Evolutionary conservation across 352 stramenopile genomes (phyloP).

Genomic region (Globisporangium lucens): DNA sequence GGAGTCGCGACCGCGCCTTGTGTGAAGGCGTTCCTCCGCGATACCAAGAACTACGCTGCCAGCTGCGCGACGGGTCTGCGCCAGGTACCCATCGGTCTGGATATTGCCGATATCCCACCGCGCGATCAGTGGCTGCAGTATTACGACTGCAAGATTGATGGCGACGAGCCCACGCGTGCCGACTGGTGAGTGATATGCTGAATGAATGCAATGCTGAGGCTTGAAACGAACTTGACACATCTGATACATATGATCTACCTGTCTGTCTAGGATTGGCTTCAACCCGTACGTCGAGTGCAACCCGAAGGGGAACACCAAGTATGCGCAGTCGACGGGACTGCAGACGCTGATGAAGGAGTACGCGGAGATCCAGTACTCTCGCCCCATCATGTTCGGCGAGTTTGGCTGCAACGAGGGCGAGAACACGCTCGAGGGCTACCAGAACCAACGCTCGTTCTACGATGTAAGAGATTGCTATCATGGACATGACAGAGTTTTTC

Average conservation of each 20-base stretch:
- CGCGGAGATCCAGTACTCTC: slow-evolving; percentile 38
- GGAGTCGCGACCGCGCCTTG: slow-evolving; percentile 54
- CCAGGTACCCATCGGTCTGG: slow-evolving; percentile 65
- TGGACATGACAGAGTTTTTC: no score
- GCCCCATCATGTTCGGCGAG: slow-evolving; percentile 71
- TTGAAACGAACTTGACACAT: not conserved
- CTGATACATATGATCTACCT: not conserved
- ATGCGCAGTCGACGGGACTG: slow-evolving; percentile 53
- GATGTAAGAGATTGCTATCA: slow-evolving; percentile 17
- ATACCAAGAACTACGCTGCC: slow-evolving; percentile 46
- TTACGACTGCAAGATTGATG: slow-evolving; percentile 58
- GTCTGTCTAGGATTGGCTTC: slow-evolving; percentile 18
- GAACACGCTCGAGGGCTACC: slow-evolving; percentile 68
- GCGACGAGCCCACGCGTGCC: slow-evolving; percentile 46
- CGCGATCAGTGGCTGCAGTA: slow-evolving; percentile 65
- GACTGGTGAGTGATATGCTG: slow-evolving; percentile 25
- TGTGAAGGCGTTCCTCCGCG: slow-evolving; percentile 68
- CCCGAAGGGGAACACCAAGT: slow-evolving; percentile 43
- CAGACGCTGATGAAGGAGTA: slow-evolving; percentile 69
- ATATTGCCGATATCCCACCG: slow-evolving; percentile 67
- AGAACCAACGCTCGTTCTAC: slow-evolving; percentile 61
- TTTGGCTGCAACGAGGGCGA: slow-evolving; percentile 68
- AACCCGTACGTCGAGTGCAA: slow-evolving; percentile 74
- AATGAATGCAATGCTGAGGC: not conserved
- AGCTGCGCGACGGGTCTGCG: slow-evolving; percentile 40